Percentiles rank a stretch among this genome's conserved stretches.
Evolutionary conservation across 169 alveolate genomes (phyloP).

Genomic region (Ichthyophthirius multifiliis): DNA sequence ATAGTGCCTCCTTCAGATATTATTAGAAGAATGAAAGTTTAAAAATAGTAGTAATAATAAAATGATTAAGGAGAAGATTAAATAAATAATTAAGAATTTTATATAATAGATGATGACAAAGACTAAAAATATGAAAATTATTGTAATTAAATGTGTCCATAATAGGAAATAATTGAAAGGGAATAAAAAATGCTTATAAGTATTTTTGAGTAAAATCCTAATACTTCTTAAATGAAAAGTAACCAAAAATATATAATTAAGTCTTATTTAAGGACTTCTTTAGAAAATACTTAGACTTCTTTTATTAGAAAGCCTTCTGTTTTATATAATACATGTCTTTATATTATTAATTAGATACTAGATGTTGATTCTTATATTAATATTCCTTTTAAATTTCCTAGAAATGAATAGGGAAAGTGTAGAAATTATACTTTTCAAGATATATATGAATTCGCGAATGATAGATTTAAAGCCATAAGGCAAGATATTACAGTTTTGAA

Average conservation of each 20-base stretch:
- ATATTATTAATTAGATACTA: not conserved
- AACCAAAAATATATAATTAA: not conserved
- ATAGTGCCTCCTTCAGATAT: not conserved
- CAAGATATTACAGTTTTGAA: not conserved
- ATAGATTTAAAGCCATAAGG: constrained; percentile 17
- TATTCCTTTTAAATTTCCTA: not conserved
- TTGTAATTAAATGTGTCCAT: constrained; percentile 1
- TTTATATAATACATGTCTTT: not conserved
- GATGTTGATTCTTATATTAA: not conserved
- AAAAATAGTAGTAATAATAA: not conserved
- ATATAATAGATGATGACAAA: not conserved
- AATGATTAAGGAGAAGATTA: not conserved
- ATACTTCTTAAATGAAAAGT: not conserved
- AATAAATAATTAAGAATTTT: not conserved
- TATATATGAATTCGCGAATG: not conserved
- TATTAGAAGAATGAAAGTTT: not conserved
- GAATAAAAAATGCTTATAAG: not conserved
- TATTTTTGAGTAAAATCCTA: constrained; percentile 4
- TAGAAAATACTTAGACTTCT: not conserved
- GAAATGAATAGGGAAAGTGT: not conserved
- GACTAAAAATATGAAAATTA: not conserved
- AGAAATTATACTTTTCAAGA: constrained; percentile 8
- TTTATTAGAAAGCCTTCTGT: constrained; percentile 5
- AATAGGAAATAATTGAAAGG: not conserved
- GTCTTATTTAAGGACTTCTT: not conserved